A percentile compares a stretch with the other conserved stretches of the same genome.
These are phyloP conservation scores for Thymus quinquecostatus DNA, from an alignment of 257 asterid genomes.

Conservation along the genomic window DNA sequence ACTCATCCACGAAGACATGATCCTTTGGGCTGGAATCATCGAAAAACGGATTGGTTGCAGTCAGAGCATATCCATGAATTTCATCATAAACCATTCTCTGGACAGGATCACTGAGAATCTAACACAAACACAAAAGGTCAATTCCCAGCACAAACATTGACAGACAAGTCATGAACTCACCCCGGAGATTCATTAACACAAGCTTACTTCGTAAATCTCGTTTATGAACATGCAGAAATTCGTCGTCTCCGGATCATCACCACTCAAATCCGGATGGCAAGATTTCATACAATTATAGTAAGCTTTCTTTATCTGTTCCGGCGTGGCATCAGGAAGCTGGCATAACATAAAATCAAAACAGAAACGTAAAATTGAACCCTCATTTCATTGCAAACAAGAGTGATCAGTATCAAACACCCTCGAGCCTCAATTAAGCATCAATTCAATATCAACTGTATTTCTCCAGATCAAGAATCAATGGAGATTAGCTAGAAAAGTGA, in stretches of 20 bases:
- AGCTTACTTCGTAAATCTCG: slow-evolving; percentile 83
- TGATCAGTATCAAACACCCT: neutral
- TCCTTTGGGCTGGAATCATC: slow-evolving; percentile 77
- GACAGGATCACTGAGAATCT: slow-evolving; percentile 98
- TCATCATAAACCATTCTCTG: slow-evolving; percentile 95
- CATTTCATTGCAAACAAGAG: neutral
- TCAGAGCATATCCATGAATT: slow-evolving; percentile 88
- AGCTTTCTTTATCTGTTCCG: slow-evolving; percentile 90
- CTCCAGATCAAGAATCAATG: too few species aligned
- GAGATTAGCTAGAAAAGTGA: too few species aligned
- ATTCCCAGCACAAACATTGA: slow-evolving; percentile 26
- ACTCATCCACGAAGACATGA: slow-evolving; percentile 96
- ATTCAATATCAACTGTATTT: neutral
- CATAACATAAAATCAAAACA: slow-evolving; percentile 12
- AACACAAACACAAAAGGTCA: slow-evolving; percentile 35
- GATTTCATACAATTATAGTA: slow-evolving; percentile 96
- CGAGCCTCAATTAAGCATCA: neutral
- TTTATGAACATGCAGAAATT: slow-evolving; percentile 95
- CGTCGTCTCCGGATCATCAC: slow-evolving; percentile 84
- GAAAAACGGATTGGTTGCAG: slow-evolving; percentile 85
- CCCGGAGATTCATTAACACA: slow-evolving; percentile 12
- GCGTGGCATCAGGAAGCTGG: slow-evolving; percentile 95
- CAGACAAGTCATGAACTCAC: neutral
- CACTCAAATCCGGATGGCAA: slow-evolving; percentile 99
- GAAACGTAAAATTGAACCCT: neutral